Evolutionary conservation across 352 stramenopile genomes (phyloP).

Genomic region (Aphanomyces stellatus): DNA sequence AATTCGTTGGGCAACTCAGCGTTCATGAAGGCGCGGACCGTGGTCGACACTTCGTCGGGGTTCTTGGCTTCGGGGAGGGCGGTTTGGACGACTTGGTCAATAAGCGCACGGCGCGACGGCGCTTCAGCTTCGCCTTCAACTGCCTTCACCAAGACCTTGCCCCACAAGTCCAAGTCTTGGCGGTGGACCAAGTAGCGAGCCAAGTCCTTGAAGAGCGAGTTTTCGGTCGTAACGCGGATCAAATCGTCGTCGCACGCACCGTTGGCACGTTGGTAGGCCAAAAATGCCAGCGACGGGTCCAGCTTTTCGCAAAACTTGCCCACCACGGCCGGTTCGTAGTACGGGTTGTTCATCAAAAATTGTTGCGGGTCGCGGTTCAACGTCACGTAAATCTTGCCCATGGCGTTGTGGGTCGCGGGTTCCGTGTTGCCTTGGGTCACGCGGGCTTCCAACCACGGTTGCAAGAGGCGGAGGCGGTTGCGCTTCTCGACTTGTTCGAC

Average conservation of each 20-base stretch:
- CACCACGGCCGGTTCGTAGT: constrained; percentile 99
- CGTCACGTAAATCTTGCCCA: constrained; percentile 99
- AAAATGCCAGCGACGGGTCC: constrained; percentile 98
- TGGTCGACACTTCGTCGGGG: constrained; percentile 98
- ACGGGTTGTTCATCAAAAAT: constrained; percentile 99
- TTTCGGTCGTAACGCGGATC: constrained; percentile 98
- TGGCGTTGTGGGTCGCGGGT: constrained; percentile 98
- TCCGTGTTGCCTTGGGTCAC: constrained; percentile 98
- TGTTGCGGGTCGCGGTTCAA: constrained; percentile 98
- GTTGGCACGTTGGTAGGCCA: constrained; percentile 98
- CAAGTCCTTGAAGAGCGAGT: constrained; percentile 99
- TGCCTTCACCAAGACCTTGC: constrained; percentile 90
- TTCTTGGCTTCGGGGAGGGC: constrained; percentile 98
- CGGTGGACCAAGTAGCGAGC: constrained; percentile 98
- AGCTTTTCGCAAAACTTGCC: constrained; percentile 99
- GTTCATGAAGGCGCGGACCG: constrained; percentile 99
- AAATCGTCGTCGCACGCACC: constrained; percentile 98
- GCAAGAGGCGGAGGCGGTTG: constrained; percentile 97
- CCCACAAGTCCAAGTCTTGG: constrained; percentile 98
- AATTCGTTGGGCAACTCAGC: constrained; percentile 98
- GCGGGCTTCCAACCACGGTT: constrained; percentile 98
- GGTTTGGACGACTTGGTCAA: constrained; percentile 99
- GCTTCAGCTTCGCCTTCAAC: constrained; percentile 89
- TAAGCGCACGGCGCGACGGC: constrained; percentile 91
- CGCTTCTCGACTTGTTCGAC: constrained; percentile 98